Conservation (phyloP, 2,329 filamentous ascomycete genomes). For the Lomentospora prolificans region DNA sequence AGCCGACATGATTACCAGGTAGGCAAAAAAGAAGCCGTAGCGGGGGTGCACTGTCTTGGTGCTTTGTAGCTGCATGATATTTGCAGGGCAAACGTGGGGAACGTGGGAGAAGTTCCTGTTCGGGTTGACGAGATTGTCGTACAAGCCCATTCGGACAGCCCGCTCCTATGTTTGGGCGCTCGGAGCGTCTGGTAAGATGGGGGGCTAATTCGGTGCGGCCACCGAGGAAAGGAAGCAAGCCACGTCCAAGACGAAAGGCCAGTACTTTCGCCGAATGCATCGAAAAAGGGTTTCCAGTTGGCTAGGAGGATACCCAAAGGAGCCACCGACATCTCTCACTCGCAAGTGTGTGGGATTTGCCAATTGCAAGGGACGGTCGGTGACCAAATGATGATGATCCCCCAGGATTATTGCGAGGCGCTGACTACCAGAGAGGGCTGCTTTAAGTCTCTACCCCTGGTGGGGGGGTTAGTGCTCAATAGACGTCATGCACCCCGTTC, state of each 20-base stretch:
- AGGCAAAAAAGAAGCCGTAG: not conserved
- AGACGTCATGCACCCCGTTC: not conserved
- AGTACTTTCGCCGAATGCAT: not conserved
- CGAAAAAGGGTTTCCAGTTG: not conserved
- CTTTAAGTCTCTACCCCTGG: not conserved
- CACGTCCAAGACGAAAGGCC: not conserved
- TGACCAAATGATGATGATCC: not conserved
- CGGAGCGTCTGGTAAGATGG: not conserved
- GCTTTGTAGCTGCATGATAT: not conserved
- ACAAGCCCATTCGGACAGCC: not conserved
- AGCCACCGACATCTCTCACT: not conserved
- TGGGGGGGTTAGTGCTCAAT: not conserved
- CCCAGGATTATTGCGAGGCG: not conserved
- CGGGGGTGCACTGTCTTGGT: not conserved
- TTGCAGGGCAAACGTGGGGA: slow-evolving; percentile 1
- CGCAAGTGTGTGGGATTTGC: not conserved
- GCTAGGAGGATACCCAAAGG: not conserved
- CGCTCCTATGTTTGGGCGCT: not conserved
- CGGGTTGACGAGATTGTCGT: not conserved
- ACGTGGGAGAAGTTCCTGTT: not conserved
- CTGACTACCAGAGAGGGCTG: not conserved
- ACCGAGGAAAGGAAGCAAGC: not conserved
- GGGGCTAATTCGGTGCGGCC: not conserved
- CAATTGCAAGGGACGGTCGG: not conserved
- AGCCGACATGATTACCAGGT: not conserved